phyloP scores from a whole-genome alignment of 2,329 filamentous ascomycete species.

The Teratosphaeriaceae sp. region DNA sequence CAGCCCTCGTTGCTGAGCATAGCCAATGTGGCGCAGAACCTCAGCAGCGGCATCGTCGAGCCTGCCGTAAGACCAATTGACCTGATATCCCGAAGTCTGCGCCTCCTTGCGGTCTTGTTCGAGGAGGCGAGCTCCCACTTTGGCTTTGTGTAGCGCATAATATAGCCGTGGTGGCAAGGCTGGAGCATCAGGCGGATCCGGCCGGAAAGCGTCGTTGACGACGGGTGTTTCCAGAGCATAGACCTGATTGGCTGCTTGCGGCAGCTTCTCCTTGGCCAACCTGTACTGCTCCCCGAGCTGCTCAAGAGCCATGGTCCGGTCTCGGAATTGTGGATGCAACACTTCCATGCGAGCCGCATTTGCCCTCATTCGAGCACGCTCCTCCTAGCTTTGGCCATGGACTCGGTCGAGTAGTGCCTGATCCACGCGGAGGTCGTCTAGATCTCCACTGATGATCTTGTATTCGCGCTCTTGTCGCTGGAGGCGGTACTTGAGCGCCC shows the following conservation, averaged over 20 bases:
- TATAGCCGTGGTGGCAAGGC: neutral
- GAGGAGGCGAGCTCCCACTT: no score
- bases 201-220: neutral
- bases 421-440: no score
- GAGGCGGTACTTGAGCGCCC: neutral
- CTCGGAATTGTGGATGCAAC: neutral
- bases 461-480: neutral
- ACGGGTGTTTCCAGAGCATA: neutral
- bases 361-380: neutral
- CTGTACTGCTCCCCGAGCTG: neutral
- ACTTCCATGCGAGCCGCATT: neutral
- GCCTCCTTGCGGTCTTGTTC: neutral
- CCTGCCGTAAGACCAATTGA: no score
- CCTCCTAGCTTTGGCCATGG: neutral
- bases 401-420: neutral
- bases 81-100: no score
- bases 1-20: no score
- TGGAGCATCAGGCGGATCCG: neutral
- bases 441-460: neutral
- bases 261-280: neutral
- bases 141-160: neutral
- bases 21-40: no score
- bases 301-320: neutral
- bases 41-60: no score
- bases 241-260: neutral